Base-by-base conservation (phyloP, 139 green algal genomes). In the Chlamydomonas sp. region DNA sequence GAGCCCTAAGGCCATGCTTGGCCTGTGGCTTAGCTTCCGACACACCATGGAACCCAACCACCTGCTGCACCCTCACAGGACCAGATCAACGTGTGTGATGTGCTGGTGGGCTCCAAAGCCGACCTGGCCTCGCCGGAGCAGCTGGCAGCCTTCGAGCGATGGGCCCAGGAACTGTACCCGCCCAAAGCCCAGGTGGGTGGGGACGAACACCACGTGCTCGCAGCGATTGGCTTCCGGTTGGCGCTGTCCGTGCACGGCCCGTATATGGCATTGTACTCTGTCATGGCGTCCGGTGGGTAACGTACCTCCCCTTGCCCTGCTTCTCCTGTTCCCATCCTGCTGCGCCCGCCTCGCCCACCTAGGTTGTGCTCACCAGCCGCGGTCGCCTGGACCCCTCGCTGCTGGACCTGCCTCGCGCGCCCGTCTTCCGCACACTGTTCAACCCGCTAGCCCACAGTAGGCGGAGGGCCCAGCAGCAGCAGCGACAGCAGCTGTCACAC, bases 41-140 rank as follows among this genome's bases (percentile, higher is more conserved):
- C 64, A 69, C 9, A 16, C 63, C 68, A 75, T 66, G 1, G 31
- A 20, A n/a, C 7, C 14, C 61, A 79, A 63, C 59, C 83, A 91
- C 78, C 66, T 81, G 7, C 58, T 85, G 77, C 77, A 63, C 77
- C 78, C 67, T 88, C 72, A 63, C 88, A 90, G 83, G 85, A 91
- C 67, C 93, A 96, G 76, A 75, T 96, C 15, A 93, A 89, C 59
- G 79, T 93, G 0, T 92, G 93, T 31, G 90, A 96, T 20, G 69
- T 96, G 18, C 31, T 96, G 63, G 86, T 96, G 10, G 93, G 91
- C 2, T 88, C 79, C 68, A 96, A 96, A 78, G 91, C 89, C 18
- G 93, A 96, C 80, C 64, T 90, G 78, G 78, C 73, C 57, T 17
- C 12, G 3, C 17, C 58, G n/a, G 9, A 69, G 63, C 76, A 86